These are phyloP conservation scores for Chrysophaeum taylorii DNA, from an alignment of 352 stramenopile species.

Conservation along the genomic window DNA sequence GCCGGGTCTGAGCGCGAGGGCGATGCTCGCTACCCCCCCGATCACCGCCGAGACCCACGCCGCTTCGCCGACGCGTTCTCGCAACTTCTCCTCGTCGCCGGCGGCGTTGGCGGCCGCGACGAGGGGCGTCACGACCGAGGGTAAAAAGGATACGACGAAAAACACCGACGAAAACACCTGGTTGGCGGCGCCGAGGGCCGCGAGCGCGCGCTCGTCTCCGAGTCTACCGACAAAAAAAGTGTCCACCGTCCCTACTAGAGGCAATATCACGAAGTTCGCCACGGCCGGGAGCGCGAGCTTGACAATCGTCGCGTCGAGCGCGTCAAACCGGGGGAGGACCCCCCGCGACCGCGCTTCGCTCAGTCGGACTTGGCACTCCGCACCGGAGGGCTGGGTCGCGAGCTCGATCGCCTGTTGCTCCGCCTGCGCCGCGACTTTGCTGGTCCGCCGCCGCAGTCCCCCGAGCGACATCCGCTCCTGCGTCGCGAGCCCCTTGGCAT, in stretches of 20 bases:
- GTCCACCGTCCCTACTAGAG: slow-evolving; percentile 51
- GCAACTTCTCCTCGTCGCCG: slow-evolving; percentile 23
- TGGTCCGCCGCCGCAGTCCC: too few species aligned
- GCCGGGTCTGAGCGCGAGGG: too few species aligned
- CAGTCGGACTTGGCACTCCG: too few species aligned
- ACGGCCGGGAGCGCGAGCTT: slow-evolving; percentile 53
- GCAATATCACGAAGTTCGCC: slow-evolving; percentile 56
- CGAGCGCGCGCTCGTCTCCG: slow-evolving; percentile 51
- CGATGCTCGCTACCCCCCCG: too few species aligned
- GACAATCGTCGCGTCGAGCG: slow-evolving; percentile 45
- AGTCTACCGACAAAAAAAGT: slow-evolving; percentile 61
- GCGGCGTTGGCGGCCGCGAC: slow-evolving; percentile 39
- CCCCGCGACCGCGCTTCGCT: background rate
- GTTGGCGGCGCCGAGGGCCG: slow-evolving; percentile 53
- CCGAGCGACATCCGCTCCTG: too few species aligned
- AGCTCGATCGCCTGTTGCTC: too few species aligned
- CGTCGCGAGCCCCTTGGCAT: too few species aligned
- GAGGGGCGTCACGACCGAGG: slow-evolving; percentile 50
- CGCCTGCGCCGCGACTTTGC: too few species aligned
- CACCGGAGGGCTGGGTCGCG: too few species aligned
- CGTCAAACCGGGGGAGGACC: slow-evolving; percentile 23
- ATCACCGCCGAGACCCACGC: background rate
- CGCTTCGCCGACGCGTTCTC: background rate
- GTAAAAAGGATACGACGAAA: slow-evolving; percentile 53
- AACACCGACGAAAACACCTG: slow-evolving; percentile 55